Base-by-base conservation (phyloP, 2,329 filamentous ascomycete species). In the Colletotrichum sp. region DNA sequence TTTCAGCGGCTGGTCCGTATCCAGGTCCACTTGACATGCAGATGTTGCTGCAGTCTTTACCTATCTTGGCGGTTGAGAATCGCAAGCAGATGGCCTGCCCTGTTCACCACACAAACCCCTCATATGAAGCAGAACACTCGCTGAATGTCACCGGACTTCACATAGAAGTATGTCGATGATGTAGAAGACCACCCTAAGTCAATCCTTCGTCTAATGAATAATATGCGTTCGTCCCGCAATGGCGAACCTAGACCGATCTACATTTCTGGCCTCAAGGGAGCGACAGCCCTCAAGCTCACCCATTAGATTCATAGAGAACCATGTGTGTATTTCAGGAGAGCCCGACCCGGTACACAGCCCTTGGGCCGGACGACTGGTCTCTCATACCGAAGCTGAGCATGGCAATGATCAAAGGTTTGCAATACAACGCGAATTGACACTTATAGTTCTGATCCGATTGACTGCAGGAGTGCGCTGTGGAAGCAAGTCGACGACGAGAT, bases 401-500 rank as follows among this genome's bases (percentile, higher is more conserved):
- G 62, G 32, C 9, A 5, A 65, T 10, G 8, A 18, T 9, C 13
- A 64, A 39, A 64, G 34, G 62, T 64, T 57, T 57, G 52, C 5
- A 57, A 28, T 24, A 10, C n/a, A 28, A 16, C 4, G 7, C 24
- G 24, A 18, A 28, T 24, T 5, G 26, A 6, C 44, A 49, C 44
- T 1, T 1, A 21, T 6, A 57, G 8, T 28, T 57, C 52, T 57
- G 16, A 57, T 26, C 8, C 13, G 7, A 9, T 57, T 28, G 12
- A 16, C 10, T 57, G 7, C 24, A 57, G 52, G 9, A 57, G 26
- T 57, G 21, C 21, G 52, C 52, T 78, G 24, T 78, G 77, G 77
- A 72, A 67, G 26, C 30, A 76, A 30, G 72, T 44, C 3, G 63
- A 76, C 4, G 72, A 57, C 10, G 77, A 77, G 16, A 76, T 76